Base-by-base conservation (phyloP, 805 yeast species). In the Candida nanaspora region DNA sequence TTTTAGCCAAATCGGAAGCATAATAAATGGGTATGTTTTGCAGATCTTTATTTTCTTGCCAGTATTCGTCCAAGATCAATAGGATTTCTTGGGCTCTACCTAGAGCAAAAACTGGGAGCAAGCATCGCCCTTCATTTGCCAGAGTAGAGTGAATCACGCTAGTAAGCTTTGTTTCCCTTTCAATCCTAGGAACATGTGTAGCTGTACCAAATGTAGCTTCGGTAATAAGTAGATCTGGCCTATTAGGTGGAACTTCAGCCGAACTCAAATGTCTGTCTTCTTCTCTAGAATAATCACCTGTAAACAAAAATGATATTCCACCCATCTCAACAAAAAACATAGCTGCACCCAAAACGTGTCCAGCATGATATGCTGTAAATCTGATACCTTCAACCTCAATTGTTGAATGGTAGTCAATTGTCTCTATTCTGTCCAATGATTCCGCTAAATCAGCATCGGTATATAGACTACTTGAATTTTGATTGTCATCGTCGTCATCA, bases 291-390 rank as follows among this genome's bases (percentile, higher is more conserved):
- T 86, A 93, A 61, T 93, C 99, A 42, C 99, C 99, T 0, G 99
- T 93, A 58, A 91, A 93, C 39, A 93, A 61, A 0, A 87, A 72
- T 49, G 86, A 85, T 44, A 91, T 66, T 0, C 97, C 97, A 16
- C 96, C 96, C 52, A 93, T 83, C 61, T 93, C 99, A 37, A 93
- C 77, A 49, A 93, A 80, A 61, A 82, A 93, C 98, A 93, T 93
- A 11, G 98, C 96, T 10, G 98, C 98, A 41, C 99, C 99, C 34
- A 93, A 68, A 11, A 93, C 99, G 70, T 93, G 99, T n/a, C 99
- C 99, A 7, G 99, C 99, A 65, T 91, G 99, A 61, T 83, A 93
- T 1, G 98, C 98, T 1, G 98, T 93, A 66, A 93, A 91, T 55
- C 93, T 72, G 42, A 93, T 82, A 39, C 98, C 98, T 44, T 86